phyloP scores from a whole-genome alignment of 1,284 basidiomycete genomes.

The Cutaneotrichosporon dermatis region DNA sequence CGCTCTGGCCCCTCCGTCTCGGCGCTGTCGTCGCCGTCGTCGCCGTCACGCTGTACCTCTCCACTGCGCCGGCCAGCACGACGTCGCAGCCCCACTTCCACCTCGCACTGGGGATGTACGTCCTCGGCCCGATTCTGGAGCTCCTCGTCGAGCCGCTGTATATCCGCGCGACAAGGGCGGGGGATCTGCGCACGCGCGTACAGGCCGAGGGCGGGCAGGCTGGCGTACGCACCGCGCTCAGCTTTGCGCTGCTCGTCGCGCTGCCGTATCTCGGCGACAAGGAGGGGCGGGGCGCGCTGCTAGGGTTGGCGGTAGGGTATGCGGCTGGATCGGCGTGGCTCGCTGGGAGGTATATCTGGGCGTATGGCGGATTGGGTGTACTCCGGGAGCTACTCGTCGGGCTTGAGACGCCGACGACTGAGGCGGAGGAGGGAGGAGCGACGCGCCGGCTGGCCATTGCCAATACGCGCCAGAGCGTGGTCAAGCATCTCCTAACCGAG shows the following conservation, averaged over 20 bases:
- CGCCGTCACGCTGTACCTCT: constrained; percentile 56
- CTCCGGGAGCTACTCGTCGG: neutral
- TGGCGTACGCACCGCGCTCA: constrained; percentile 64
- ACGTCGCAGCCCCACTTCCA: constrained; percentile 62
- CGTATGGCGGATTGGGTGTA: constrained; percentile 19
- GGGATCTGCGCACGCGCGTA: constrained; percentile 62
- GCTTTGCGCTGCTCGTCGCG: constrained; percentile 59
- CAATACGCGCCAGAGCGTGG: constrained; percentile 60
- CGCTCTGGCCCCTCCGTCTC: constrained; percentile 60
- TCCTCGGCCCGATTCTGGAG: constrained; percentile 67
- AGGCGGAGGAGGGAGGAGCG: neutral
- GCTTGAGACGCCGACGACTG: neutral
- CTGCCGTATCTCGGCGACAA: constrained; percentile 13
- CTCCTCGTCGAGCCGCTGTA: constrained; percentile 78
- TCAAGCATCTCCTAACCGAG: constrained; percentile 94
- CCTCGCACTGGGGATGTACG: constrained; percentile 64
- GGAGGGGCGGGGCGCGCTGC: constrained; percentile 54
- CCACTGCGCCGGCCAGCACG: constrained; percentile 54
- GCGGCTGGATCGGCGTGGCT: constrained; percentile 60
- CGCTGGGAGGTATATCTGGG: constrained; percentile 40
- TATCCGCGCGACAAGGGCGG: constrained; percentile 62
- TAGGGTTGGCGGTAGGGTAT: constrained; percentile 80
- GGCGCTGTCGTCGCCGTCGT: constrained; percentile 57
- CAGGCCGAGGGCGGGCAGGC: constrained; percentile 78
- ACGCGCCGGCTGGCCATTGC: constrained; percentile 50